Percentiles rank a stretch among this genome's conserved stretches.
phyloP scores from a whole-genome alignment of 139 green algal species.

The Picocystis salinarum region DNA sequence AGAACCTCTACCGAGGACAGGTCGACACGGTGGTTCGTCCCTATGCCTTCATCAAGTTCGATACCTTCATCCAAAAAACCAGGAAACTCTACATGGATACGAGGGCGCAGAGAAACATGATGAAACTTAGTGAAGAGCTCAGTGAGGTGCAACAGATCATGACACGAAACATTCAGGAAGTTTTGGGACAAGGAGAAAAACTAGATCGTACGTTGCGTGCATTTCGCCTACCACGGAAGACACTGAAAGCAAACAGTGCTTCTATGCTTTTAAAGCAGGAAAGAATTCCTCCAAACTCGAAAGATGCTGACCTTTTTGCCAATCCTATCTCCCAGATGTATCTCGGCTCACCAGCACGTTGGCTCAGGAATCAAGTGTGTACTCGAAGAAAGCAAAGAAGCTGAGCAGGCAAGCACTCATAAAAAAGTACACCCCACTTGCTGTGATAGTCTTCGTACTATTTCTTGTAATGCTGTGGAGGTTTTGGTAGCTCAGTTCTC shows the following conservation, averaged over 20 bases:
- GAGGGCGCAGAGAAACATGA: conserved; percentile 90
- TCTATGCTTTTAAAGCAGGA: neutral
- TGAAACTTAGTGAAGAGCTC: conserved; percentile 44
- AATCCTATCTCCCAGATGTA: conserved; percentile 33
- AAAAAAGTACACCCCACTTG: conserved; percentile 76
- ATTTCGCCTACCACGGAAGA: neutral
- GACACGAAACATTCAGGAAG: conserved; percentile 95
- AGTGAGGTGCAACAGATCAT: conserved; percentile 84
- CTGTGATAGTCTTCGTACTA: conserved; percentile 44
- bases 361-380: conserved; percentile 61
- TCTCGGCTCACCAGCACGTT: conserved; percentile 58
- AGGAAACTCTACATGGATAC: conserved; percentile 95
- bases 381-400: conserved; percentile 61
- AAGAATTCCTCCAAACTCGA: neutral
- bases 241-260: neutral
- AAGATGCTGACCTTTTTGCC: neutral
- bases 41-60: conserved; percentile 99
- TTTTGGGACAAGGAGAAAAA: conserved; percentile 85
- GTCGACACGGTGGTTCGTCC: conserved; percentile 74
- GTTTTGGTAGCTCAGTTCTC: too few species aligned
- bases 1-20: conserved; percentile 55
- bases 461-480: conserved; percentile 35
- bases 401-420: conserved; percentile 80
- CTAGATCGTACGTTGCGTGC: conserved; percentile 51
- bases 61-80: conserved; percentile 99